Conservation (phyloP, 345 rosid genomes). For the Schrenkiella parvula region DNA sequence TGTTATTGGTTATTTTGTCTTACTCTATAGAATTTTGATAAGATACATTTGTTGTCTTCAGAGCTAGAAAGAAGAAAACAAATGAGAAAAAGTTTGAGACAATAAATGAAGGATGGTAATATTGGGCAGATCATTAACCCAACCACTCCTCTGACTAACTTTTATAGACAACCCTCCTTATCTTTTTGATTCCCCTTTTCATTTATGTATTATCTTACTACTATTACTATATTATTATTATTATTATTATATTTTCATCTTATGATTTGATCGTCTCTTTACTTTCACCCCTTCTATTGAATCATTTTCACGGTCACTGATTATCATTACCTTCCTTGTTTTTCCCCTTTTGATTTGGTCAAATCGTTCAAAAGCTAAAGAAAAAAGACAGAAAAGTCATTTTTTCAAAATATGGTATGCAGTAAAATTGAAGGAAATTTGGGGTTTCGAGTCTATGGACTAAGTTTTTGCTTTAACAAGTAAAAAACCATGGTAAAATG, state of each 20-base stretch:
- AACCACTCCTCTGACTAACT: conserved; percentile 84
- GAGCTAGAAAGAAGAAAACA: not conserved
- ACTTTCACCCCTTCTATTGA: not conserved
- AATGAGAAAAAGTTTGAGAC: conserved; percentile 6
- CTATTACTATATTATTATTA: conserved; percentile 26
- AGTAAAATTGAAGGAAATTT: not conserved
- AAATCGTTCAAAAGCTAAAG: not conserved
- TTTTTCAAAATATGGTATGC: no score
- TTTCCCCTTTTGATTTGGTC: conserved; percentile 15
- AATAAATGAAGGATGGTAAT: conserved; percentile 42
- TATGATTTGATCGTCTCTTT: conserved; percentile 22
- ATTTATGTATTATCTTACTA: conserved; percentile 12
- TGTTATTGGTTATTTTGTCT: not conserved
- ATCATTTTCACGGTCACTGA: conserved; percentile 18
- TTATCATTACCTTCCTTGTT: conserved; percentile 8
- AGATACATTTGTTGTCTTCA: no score
- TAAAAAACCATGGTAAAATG: conserved; percentile 25
- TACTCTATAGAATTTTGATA: no score
- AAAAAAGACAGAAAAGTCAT: no score
- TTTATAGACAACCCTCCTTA: conserved; percentile 31
- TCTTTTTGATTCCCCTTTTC: conserved; percentile 56
- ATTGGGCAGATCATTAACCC: conserved; percentile 68
- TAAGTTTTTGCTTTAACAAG: conserved; percentile 22
- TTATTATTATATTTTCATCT: conserved; percentile 10
- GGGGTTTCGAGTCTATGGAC: not conserved